A percentile compares a stretch with the other conserved stretches of the same genome.
These are phyloP conservation scores for Penicillium sp. DNA, from an alignment of 2,329 filamentous ascomycete species.

Conservation along the genomic window DNA sequence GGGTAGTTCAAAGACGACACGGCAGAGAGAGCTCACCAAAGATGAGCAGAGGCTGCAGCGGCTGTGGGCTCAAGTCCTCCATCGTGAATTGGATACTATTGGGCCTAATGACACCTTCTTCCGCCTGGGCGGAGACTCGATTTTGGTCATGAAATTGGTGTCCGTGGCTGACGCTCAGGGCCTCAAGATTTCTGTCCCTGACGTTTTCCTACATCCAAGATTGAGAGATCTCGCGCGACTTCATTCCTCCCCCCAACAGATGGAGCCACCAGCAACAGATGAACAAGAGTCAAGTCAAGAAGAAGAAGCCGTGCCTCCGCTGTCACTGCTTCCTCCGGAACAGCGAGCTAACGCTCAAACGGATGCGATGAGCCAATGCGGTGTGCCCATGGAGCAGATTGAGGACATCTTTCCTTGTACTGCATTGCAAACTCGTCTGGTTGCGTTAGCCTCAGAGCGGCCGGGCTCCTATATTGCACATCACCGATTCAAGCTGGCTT, in stretches of 20 bases:
- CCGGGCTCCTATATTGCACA: conserved; percentile 39
- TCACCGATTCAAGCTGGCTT: not conserved
- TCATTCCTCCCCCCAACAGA: not conserved
- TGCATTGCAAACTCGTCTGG: conserved; percentile 2
- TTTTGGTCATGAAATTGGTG: conserved; percentile 23
- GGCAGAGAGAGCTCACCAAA: too few relatives aligned
- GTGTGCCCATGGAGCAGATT: not conserved
- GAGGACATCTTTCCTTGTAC: conserved; percentile 4
- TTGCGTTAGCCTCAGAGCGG: conserved; percentile 38
- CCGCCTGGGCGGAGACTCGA: conserved; percentile 24
- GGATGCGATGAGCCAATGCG: too few relatives aligned
- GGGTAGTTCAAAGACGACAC: too few relatives aligned
- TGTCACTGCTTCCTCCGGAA: not conserved
- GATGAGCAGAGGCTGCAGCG: too few relatives aligned
- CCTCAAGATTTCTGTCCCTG: conserved; percentile 14
- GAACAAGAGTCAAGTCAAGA: not conserved
- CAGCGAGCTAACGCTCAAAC: not conserved
- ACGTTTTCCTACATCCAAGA: conserved; percentile 8
- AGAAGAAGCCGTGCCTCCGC: not conserved
- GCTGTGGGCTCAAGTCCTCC: conserved; percentile 3
- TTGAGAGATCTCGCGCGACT: conserved; percentile 6
- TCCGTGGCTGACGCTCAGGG: conserved; percentile 10
- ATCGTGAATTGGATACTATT: not conserved
- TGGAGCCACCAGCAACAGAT: too few relatives aligned
- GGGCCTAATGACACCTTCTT: conserved; percentile 22